Percentiles rank a stretch among this genome's conserved stretches.
These are phyloP conservation scores for Botrytis squamosa DNA, from an alignment of 2,329 filamentous ascomycete genomes.

Conservation along the genomic window DNA sequence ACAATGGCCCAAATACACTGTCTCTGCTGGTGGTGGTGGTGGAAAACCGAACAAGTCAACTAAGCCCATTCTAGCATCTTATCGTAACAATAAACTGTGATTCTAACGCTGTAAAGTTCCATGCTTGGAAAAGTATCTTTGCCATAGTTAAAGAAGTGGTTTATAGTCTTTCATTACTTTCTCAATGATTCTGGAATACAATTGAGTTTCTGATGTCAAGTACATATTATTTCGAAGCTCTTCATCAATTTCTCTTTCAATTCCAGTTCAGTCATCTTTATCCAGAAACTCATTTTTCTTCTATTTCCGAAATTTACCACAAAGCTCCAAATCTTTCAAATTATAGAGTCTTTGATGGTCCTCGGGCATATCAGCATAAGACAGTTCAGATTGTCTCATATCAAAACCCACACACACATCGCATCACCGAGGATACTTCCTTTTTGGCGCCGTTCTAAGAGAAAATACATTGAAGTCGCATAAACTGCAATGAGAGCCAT, in stretches of 20 bases:
- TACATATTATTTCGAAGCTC: neutral
- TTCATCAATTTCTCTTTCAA: neutral
- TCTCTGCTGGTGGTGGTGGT: neutral
- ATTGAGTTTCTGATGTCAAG: neutral
- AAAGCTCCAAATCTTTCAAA: neutral
- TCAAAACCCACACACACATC: neutral
- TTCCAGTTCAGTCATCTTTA: accelerated
- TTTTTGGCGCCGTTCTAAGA: neutral
- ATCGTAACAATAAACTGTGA: neutral
- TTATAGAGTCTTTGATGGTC: accelerated
- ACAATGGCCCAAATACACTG: accelerated
- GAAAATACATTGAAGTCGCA: accelerated
- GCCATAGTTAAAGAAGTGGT: neutral
- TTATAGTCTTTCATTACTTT: neutral
- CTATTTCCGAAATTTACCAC: neutral
- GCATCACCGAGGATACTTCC: neutral
- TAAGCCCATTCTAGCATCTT: neutral
- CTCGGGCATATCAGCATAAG: neutral
- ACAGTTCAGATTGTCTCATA: neutral
- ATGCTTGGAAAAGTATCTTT: neutral
- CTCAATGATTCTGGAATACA: neutral
- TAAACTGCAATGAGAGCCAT: neutral
- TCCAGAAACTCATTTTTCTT: neutral
- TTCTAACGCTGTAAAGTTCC: neutral
- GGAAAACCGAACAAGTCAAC: neutral